Evolutionary conservation across 148 eudicot genomes (phyloP).

Genomic region (Arctostaphylos glauca): DNA sequence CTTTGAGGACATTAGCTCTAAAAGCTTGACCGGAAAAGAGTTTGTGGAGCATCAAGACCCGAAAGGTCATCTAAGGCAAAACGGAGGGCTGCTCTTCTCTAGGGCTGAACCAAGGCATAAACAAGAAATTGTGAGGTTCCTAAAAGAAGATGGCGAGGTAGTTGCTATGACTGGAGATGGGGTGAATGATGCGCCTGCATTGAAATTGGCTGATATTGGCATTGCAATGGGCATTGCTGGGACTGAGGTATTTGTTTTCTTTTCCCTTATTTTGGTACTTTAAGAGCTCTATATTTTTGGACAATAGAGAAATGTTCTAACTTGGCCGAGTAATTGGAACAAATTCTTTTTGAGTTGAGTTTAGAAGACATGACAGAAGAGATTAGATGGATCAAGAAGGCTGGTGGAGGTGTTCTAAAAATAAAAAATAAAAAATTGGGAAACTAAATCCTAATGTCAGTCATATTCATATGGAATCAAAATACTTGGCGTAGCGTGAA

Average conservation of each 20-base stretch:
- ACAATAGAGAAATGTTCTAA: too few relatives aligned
- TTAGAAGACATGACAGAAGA: too few relatives aligned
- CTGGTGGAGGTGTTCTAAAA: too few relatives aligned
- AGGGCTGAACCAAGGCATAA: constrained; percentile 61
- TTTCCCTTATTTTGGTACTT: too few relatives aligned
- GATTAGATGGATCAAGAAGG: too few relatives aligned
- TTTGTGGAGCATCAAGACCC: constrained; percentile 37
- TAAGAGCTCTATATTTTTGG: too few relatives aligned
- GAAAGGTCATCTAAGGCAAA: constrained; percentile 38
- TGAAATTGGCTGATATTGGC: constrained; percentile 65
- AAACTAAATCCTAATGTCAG: too few relatives aligned
- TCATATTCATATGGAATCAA: too few relatives aligned
- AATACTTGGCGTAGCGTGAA: too few relatives aligned
- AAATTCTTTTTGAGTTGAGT: too few relatives aligned
- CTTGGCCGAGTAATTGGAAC: too few relatives aligned
- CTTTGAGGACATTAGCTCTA: constrained; percentile 42
- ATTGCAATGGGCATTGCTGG: constrained; percentile 77
- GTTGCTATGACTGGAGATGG: constrained; percentile 68
- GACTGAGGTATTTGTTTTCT: constrained; percentile 13
- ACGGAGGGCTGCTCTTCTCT: constrained; percentile 51
- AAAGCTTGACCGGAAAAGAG: constrained; percentile 58
- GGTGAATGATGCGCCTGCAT: constrained; percentile 66
- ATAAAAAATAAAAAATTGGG: too few relatives aligned
- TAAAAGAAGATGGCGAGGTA: constrained; percentile 52
- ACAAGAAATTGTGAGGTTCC: constrained; percentile 55